Evolutionary conservation across 2,329 filamentous ascomycete species (phyloP), one percentile per base, ranked within the genome.

Genomic region (Penicillium digitatum): DNA sequence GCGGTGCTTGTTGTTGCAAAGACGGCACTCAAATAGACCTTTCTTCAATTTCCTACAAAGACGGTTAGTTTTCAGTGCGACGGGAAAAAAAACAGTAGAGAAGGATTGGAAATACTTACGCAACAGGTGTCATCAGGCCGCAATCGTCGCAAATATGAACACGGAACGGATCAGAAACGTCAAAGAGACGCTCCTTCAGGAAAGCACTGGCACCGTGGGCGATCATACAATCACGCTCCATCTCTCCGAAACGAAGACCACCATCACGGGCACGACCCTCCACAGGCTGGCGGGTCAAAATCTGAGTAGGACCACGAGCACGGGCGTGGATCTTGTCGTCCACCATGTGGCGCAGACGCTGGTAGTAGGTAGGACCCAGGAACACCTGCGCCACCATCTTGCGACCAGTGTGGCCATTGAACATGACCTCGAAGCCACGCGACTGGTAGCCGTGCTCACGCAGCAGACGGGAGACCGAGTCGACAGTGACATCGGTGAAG

Each of bases 171-270:
- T 99, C 94, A 50, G 90, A 96, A 48, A 99, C 94, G 73, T 97
- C 93, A 69, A 99, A 96, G 55, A 99, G 78, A 68, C 94, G 86
- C 80, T 99, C 94, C 79, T 99, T 99, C 70, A 99, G 78, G 83
- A 99, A 99, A 1, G 92, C 88, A 52, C 90, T 93, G 3, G 95
- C 94, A 72, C 94, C 94, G 73, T 99, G 95, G n/a, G 95, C 91
- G 79, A 99, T 99, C 94, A 99, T 99, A 74, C 94, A 99, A 84
- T 99, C 95, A 79, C 95, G 93, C 78, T 99, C 95, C 94, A 99
- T 99, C 81, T 99, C 94, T 86, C 94, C 94, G 85, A 99, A 99
- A 72, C 95, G 93, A 42, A 99, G 83, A 80, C 94, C 94, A 82
- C 94, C 94, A 72, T 99, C 95, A 76, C 95, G 82, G 3, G 94